phyloP scores from a whole-genome alignment of 1,284 basidiomycete species.

The Microbotryum intermedium region DNA sequence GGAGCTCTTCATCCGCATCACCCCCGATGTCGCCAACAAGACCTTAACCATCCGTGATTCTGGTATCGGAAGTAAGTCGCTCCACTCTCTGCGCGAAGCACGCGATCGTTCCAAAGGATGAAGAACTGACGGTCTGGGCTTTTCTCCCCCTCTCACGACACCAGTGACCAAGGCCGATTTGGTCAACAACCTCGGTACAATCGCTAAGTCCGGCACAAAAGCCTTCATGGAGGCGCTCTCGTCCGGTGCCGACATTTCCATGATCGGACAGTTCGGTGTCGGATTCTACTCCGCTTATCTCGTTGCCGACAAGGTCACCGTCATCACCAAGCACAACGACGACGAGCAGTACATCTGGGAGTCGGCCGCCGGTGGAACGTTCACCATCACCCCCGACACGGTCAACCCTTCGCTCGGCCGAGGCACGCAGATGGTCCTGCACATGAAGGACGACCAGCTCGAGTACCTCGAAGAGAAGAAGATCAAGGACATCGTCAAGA shows the following conservation, averaged over 20 bases:
- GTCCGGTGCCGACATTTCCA: conserved; percentile 91
- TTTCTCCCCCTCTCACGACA: background rate
- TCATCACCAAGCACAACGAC: conserved; percentile 99
- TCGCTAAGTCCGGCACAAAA: conserved; percentile 93
- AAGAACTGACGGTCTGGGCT: background rate
- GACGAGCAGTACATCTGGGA: conserved; percentile 99
- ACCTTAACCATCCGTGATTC: conserved; percentile 85
- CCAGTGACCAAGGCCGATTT: conserved; percentile 88
- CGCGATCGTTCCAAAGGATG: background rate
- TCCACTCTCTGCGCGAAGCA: too few species aligned
- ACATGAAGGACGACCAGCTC: conserved; percentile 96
- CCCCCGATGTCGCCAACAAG: conserved; percentile 93
- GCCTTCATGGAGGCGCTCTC: conserved; percentile 88
- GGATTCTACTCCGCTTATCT: conserved; percentile 99
- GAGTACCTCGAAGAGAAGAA: conserved; percentile 99
- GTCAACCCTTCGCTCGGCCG: conserved; percentile 84
- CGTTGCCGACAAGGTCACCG: conserved; percentile 94
- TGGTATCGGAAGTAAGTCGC: conserved; percentile 66
- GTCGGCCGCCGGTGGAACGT: conserved; percentile 97
- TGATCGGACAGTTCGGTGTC: conserved; percentile 58
- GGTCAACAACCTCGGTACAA: conserved; percentile 99
- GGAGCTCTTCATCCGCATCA: conserved; percentile 78
- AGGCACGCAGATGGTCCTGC: conserved; percentile 90
- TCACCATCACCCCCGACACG: conserved; percentile 94
- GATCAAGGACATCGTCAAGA: conserved; percentile 99